These are phyloP conservation scores for Ajuga chamaepitys DNA, from an alignment of 257 asterid genomes.

Conservation along the genomic window DNA sequence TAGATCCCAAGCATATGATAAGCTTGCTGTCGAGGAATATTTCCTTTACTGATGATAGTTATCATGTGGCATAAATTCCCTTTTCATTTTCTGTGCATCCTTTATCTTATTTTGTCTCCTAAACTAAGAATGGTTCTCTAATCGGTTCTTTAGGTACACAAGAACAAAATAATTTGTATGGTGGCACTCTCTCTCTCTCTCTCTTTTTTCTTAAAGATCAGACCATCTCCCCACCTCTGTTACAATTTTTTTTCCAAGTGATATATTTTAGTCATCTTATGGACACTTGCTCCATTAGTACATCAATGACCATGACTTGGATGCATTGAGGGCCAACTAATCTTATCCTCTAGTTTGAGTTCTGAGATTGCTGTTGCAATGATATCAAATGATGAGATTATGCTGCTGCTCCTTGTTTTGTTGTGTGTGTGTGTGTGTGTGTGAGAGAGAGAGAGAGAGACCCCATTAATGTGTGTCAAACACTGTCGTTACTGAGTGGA, in stretches of 20 bases:
- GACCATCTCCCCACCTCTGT: background rate
- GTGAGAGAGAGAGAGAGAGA: background rate
- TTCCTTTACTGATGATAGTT: background rate
- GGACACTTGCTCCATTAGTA: background rate
- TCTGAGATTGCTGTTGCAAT: background rate
- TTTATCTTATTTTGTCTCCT: background rate
- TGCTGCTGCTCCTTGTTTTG: no score
- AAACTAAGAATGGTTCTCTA: no score
- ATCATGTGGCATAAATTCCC: background rate
- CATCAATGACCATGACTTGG: background rate
- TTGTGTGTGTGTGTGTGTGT: no score
- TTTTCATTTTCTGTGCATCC: background rate
- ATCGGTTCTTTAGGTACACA: no score
- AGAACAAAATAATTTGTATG: no score
- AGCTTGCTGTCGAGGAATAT: conserved; percentile 1
- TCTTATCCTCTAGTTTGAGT: no score
- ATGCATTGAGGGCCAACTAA: no score
- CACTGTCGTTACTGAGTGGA: background rate
- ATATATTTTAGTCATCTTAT: background rate
- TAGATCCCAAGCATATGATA: background rate
- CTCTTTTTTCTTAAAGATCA: background rate
- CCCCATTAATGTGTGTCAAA: no score
- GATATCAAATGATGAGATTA: background rate
- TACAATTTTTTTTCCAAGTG: background rate
- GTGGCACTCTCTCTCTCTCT: no score